These are phyloP conservation scores for Boletus sensibilis DNA, from an alignment of 768 basidiomycete species.

Conservation along the genomic window DNA sequence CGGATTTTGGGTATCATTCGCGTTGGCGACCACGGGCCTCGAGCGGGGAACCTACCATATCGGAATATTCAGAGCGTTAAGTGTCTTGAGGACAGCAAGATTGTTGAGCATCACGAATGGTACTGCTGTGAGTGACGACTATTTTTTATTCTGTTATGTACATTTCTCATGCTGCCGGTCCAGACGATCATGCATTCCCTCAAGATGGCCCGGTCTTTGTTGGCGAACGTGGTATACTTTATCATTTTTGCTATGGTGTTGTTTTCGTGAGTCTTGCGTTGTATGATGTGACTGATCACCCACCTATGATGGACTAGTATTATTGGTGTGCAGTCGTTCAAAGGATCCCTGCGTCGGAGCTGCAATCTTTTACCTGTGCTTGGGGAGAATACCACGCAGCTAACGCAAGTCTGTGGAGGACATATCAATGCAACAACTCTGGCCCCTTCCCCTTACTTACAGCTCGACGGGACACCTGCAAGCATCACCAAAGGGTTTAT, in stretches of 20 bases:
- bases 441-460: slow-evolving; percentile 42
- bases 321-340: slow-evolving; percentile 93
- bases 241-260: slow-evolving; percentile 85
- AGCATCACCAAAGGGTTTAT: slow-evolving; percentile 75
- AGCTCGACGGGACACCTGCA: slow-evolving; percentile 37
- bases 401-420: slow-evolving; percentile 77
- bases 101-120: slow-evolving; percentile 86
- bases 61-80: slow-evolving; percentile 85
- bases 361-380: slow-evolving; percentile 56
- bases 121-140: slow-evolving; percentile 65
- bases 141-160: background rate
- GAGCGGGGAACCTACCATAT: slow-evolving; percentile 74
- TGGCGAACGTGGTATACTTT: slow-evolving; percentile 88
- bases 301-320: slow-evolving; percentile 43
- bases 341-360: slow-evolving; percentile 71
- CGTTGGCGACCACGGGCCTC: slow-evolving; percentile 60
- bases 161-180: slow-evolving; percentile 8
- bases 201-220: slow-evolving; percentile 86
- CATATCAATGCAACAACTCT: slow-evolving; percentile 63
- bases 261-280: slow-evolving; percentile 63
- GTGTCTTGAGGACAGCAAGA: slow-evolving; percentile 79
- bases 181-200: slow-evolving; percentile 89
- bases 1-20: slow-evolving; percentile 85
- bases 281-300: background rate
- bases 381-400: slow-evolving; percentile 48